phyloP scores from a whole-genome alignment of 139 green algal genomes.

The Pycnococcus provasolii region DNA sequence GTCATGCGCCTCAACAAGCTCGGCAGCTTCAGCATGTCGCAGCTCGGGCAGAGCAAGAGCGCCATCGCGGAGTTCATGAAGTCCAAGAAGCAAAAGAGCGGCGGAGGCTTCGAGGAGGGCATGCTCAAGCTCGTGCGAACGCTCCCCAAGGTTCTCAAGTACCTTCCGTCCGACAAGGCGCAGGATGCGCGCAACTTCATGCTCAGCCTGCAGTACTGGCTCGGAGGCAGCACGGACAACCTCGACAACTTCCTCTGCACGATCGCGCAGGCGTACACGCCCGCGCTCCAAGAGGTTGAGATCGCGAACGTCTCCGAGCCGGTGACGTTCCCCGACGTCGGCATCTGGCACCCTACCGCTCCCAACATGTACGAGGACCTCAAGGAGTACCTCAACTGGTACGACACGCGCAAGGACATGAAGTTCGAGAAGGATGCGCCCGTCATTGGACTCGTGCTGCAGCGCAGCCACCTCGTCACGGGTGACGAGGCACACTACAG shows the following conservation, averaged over 20 bases:
- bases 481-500: conserved; percentile 94
- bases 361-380: conserved; percentile 84
- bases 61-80: conserved; percentile 94
- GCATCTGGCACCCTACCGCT: conserved; percentile 93
- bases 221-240: conserved; percentile 92
- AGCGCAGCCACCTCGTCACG: conserved; percentile 94
- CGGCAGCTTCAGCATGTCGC: conserved; percentile 89
- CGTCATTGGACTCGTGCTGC: conserved; percentile 89
- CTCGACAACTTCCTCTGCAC: conserved; percentile 95
- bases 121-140: conserved; percentile 93
- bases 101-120: conserved; percentile 87
- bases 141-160: conserved; percentile 80
- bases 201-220: conserved; percentile 97
- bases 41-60: conserved; percentile 90
- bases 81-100: conserved; percentile 43
- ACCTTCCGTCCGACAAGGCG: conserved; percentile 81
- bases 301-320: conserved; percentile 62
- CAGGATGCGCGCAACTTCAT: conserved; percentile 83
- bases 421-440: conserved; percentile 73
- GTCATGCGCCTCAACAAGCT: conserved; percentile 98
- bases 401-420: conserved; percentile 73
- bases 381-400: conserved; percentile 99
- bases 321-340: conserved; percentile 84
- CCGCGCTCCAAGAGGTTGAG: conserved; percentile 61
- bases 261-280: conserved; percentile 70